Evolutionary conservation across 768 basidiomycete species (phyloP).

Genomic region (Leccinellum albellum): DNA sequence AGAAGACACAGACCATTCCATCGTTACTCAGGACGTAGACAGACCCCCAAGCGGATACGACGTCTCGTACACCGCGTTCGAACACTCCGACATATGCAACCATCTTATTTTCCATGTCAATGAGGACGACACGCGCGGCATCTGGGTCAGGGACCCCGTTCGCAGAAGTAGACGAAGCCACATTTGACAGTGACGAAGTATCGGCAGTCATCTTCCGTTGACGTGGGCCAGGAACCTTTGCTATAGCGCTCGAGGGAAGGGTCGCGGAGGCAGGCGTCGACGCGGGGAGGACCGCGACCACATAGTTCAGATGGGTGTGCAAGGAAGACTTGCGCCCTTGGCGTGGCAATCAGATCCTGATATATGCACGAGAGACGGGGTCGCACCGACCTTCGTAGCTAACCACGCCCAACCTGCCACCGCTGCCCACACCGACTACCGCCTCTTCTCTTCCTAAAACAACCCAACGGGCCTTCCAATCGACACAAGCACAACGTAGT

Average conservation of each 20-base stretch:
- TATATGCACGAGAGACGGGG: background rate
- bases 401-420: slow-evolving; percentile 79
- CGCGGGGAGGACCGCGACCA: slow-evolving; percentile 87
- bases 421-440: slow-evolving; percentile 78
- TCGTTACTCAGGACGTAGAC: slow-evolving; percentile 78
- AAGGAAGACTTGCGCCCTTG: slow-evolving; percentile 61
- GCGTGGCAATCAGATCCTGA: background rate
- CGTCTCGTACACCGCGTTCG: slow-evolving; percentile 75
- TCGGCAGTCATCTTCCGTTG: slow-evolving; percentile 24
- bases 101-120: slow-evolving; percentile 90
- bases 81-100: slow-evolving; percentile 82
- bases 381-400: slow-evolving; percentile 81
- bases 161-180: slow-evolving; percentile 36
- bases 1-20: slow-evolving; percentile 54
- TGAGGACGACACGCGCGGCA: slow-evolving; percentile 76
- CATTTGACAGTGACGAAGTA: background rate
- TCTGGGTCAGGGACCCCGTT: slow-evolving; percentile 45
- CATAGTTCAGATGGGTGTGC: slow-evolving; percentile 73
- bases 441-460: slow-evolving; percentile 90
- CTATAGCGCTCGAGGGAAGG: slow-evolving; percentile 53
- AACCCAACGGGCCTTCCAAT: slow-evolving; percentile 68
- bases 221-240: slow-evolving; percentile 38
- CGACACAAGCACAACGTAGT: slow-evolving; percentile 81
- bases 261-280: slow-evolving; percentile 53
- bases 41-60: slow-evolving; percentile 78